Evolutionary conservation across 768 basidiomycete species (phyloP), one percentile per base, ranked within the genome.

Genomic region (Russula abietina): DNA sequence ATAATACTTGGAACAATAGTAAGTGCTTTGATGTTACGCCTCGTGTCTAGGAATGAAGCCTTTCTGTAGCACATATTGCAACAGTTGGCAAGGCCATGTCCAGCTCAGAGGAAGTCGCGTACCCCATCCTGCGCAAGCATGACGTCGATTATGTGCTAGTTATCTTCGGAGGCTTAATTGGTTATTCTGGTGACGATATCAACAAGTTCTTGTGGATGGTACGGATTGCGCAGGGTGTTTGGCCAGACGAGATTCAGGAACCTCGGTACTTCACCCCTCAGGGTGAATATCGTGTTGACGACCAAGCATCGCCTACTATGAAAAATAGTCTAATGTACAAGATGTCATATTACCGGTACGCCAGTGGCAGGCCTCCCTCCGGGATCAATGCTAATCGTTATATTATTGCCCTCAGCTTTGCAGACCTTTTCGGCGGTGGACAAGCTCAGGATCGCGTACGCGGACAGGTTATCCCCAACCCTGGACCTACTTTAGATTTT

Each of bases 121-220:
- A 98, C 74, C 97, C 97, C 19, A 96, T 98, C 72, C 81, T 99
- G 61, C 84, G 92, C 63, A 93, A 97, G 75, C 97, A 99, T 73
- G 93, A 99, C 70, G 97, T 98, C 55, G 91, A 93, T 73, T 98
- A 99, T 73, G 87, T 99, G 55, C 86, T 99, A 55, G 81, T 98
- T 75, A 98, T 99, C 75, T 98, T 98, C 72, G 97, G 97, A 45
- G 96, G 94, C 50, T 80, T 99, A 45, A 79, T 98, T 59, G 97
- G 95, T 9, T 99, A 98, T 75, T 96, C 93, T 24, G 97, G 96
- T 16, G 97, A 99, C 73, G 97, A 99, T 72, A 90, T 99, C 79
- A 99, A 99, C 84, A 99, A 99, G 76, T 99, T 98, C 83, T 76
- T 99, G 54, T 98, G 95, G 95, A 98, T 98, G 92, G 88, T 98